phyloP scores from a whole-genome alignment of 805 yeast genomes.

The Maudiozyma bulderi region DNA sequence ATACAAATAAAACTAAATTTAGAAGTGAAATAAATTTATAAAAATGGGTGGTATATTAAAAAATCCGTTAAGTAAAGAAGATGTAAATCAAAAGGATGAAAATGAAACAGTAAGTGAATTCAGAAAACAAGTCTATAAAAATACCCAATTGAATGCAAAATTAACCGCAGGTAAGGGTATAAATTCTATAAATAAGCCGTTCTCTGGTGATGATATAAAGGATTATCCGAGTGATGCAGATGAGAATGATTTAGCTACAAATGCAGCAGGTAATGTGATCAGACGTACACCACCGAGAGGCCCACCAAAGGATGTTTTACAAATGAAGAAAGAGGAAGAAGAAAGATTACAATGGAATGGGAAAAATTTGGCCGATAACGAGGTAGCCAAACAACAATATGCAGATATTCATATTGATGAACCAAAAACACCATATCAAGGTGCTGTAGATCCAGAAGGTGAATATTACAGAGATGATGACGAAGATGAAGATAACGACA shows the following conservation, averaged over 20 bases:
- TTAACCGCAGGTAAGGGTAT: constrained; percentile 26
- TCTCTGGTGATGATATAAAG: neutral
- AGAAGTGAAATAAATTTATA: neutral
- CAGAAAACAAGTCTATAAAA: constrained; percentile 66
- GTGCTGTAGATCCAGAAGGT: constrained; percentile 73
- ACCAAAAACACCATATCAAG: constrained; percentile 92
- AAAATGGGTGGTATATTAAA: constrained; percentile 43
- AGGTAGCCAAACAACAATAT: constrained; percentile 58
- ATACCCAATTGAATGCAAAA: constrained; percentile 68
- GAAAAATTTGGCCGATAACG: constrained; percentile 52
- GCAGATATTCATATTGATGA: constrained; percentile 58
- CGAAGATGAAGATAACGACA: constrained; percentile 36
- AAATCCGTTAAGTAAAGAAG: constrained; percentile 33
- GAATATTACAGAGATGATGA: constrained; percentile 70
- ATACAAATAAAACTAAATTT: too few species aligned
- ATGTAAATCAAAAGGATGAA: constrained; percentile 12
- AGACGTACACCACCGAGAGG: neutral
- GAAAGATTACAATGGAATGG: constrained; percentile 78
- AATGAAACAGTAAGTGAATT: constrained; percentile 31
- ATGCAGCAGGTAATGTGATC: neutral
- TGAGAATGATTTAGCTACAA: neutral
- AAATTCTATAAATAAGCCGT: neutral
- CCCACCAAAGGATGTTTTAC: constrained; percentile 26
- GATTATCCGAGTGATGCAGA: neutral
- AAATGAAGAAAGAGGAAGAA: constrained; percentile 22